A percentile compares a stretch with the other conserved stretches of the same genome.
phyloP scores from a whole-genome alignment of 1,139 yeast genomes.

The Kodamaea plutei region DNA sequence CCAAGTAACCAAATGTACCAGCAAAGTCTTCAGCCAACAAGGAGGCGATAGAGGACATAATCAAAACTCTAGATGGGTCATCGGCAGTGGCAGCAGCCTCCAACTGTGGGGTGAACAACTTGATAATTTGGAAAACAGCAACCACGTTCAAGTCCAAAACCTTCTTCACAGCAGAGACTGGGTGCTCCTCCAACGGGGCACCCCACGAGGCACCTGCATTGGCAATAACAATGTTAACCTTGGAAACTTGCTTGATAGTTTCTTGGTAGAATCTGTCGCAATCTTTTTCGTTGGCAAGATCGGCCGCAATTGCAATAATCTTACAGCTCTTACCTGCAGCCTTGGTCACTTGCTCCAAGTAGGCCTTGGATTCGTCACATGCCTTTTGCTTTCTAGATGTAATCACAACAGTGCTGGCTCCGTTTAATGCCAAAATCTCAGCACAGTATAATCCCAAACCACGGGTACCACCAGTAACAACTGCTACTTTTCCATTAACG shows the following conservation, averaged over 20 bases:
- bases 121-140: constrained; percentile 69
- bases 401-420: constrained; percentile 60
- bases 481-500: constrained; percentile 63
- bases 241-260: constrained; percentile 37
- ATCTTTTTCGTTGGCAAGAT: constrained; percentile 52
- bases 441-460: constrained; percentile 73
- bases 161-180: constrained; percentile 59
- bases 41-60: constrained; percentile 62
- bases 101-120: constrained; percentile 56
- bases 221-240: constrained; percentile 64
- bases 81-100: constrained; percentile 49
- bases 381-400: constrained; percentile 66
- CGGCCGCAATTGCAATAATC: constrained; percentile 58
- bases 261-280: constrained; percentile 43
- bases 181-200: constrained; percentile 57
- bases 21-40: constrained; percentile 42
- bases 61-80: constrained; percentile 64
- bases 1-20: constrained; percentile 66
- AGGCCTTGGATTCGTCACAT: constrained; percentile 54
- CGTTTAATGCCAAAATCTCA: constrained; percentile 59
- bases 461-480: constrained; percentile 77
- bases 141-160: constrained; percentile 62
- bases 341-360: constrained; percentile 45
- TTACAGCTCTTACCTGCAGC: constrained; percentile 39
- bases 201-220: constrained; percentile 88